A percentile compares a stretch with the other conserved stretches of the same genome.
phyloP scores from a whole-genome alignment of 768 basidiomycete genomes.

The Amanita muscaria region DNA sequence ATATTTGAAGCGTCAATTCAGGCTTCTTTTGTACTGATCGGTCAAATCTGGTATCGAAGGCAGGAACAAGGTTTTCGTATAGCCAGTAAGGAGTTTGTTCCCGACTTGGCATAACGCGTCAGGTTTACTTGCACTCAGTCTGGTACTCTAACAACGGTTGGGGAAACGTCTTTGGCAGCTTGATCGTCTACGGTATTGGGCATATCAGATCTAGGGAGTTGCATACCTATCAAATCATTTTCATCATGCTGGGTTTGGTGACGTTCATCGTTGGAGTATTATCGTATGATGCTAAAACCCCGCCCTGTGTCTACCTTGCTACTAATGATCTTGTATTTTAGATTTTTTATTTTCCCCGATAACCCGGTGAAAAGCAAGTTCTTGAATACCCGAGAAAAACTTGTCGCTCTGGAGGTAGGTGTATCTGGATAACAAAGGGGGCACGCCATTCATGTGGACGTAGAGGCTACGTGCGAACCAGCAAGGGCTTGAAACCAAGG shows the following conservation, averaged over 20 bases:
- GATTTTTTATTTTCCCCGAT: conserved; percentile 26
- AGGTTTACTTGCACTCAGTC: conserved; percentile 15
- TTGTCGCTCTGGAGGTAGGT: conserved; percentile 23
- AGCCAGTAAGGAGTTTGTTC: conserved; percentile 16
- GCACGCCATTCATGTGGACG: not conserved
- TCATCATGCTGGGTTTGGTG: conserved; percentile 20
- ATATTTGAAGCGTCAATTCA: conserved; percentile 25
- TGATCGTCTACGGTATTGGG: conserved; percentile 28
- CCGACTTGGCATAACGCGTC: not conserved
- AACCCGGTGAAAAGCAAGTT: conserved; percentile 24
- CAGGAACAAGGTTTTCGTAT: conserved; percentile 27
- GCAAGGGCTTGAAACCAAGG: conserved; percentile 25
- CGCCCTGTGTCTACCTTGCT: not conserved
- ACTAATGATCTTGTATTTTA: conserved; percentile 5
- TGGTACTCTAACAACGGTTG: conserved; percentile 25
- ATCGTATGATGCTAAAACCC: conserved; percentile 12
- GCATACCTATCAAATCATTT: conserved; percentile 23
- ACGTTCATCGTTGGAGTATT: conserved; percentile 20
- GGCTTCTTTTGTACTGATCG: conserved; percentile 22
- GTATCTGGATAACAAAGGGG: not conserved
- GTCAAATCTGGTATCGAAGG: conserved; percentile 28
- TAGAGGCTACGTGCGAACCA: conserved; percentile 27
- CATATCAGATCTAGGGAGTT: conserved; percentile 20
- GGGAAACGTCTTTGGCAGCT: conserved; percentile 26
- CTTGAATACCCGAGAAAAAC: conserved; percentile 22